Percentiles rank a stretch among this genome's conserved stretches.
Evolutionary conservation across 495 filamentous ascomycete genomes (phyloP).

Genomic region (Eremomyces bilateralis): DNA sequence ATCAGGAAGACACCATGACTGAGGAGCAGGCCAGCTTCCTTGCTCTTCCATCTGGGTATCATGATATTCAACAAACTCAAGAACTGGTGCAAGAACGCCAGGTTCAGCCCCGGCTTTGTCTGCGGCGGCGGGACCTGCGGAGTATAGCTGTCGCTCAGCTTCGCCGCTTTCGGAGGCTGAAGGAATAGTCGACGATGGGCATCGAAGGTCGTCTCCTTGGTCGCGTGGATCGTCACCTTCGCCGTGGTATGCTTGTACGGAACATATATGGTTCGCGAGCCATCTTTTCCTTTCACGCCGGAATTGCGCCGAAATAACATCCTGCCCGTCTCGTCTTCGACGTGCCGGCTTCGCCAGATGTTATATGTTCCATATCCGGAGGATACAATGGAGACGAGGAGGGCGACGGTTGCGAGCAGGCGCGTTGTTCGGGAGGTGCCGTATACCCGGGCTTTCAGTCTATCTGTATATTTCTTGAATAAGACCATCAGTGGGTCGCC

Average conservation of each 20-base stretch:
- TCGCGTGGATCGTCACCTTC: slow-evolving; percentile 82
- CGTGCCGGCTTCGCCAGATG: slow-evolving; percentile 45
- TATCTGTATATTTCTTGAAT: slow-evolving; percentile 39
- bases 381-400: slow-evolving; percentile 54
- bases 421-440: slow-evolving; percentile 43
- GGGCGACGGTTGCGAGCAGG: slow-evolving; percentile 48
- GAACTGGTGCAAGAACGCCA: slow-evolving; percentile 97
- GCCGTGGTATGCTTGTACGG: slow-evolving; percentile 68
- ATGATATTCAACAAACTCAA: slow-evolving; percentile 89
- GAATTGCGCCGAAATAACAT: slow-evolving; percentile 77
- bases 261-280: slow-evolving; percentile 81
- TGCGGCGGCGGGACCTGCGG: slow-evolving; percentile 61
- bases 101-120: slow-evolving; percentile 82
- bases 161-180: slow-evolving; percentile 62
- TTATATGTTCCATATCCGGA: slow-evolving; percentile 52
- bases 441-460: slow-evolving; percentile 36
- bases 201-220: slow-evolving; percentile 85
- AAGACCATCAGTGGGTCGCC: slow-evolving; percentile 49
- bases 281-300: slow-evolving; percentile 78
- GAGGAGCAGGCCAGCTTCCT: slow-evolving; percentile 75
- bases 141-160: slow-evolving; percentile 41
- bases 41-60: slow-evolving; percentile 86
- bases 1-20: slow-evolving; percentile 77
- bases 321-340: slow-evolving; percentile 57
- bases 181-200: slow-evolving; percentile 87